Evolutionary conservation across 805 yeast species (phyloP).

Genomic region (Myxozyma neglecta): DNA sequence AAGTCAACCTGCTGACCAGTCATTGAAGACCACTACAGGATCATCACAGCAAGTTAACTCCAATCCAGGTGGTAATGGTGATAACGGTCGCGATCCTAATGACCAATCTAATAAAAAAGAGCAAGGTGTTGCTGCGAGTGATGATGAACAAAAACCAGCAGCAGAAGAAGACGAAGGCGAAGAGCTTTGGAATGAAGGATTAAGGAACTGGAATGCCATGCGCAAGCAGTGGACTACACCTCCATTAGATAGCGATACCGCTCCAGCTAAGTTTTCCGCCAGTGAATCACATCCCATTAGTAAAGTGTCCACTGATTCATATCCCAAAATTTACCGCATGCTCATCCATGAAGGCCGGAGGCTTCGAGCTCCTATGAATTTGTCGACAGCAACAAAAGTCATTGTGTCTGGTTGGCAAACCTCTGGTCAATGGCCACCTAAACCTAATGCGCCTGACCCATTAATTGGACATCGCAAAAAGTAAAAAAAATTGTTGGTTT

Average conservation of each 20-base stretch:
- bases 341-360: constrained; percentile 69
- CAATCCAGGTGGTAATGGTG: neutral
- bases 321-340: constrained; percentile 57
- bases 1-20: neutral
- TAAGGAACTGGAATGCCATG: constrained; percentile 66
- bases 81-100: neutral
- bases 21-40: neutral
- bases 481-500: neutral
- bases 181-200: constrained; percentile 54
- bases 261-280: constrained; percentile 21
- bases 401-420: constrained; percentile 84
- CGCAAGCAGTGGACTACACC: constrained; percentile 62
- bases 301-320: constrained; percentile 35
- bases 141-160: too few relatives aligned
- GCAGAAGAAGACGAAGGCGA: constrained; percentile 35
- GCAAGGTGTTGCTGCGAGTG: constrained; percentile 7
- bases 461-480: constrained; percentile 17
- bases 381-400: constrained; percentile 68
- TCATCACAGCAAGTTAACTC: neutral
- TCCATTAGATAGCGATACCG: constrained; percentile 10
- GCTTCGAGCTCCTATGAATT: constrained; percentile 68
- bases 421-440: constrained; percentile 62
- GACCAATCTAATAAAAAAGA: neutral
- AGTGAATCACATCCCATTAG: constrained; percentile 33
- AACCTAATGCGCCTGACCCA: constrained; percentile 27